Base-by-base conservation (phyloP, 805 yeast genomes). In the Lipomyces sp. region DNA sequence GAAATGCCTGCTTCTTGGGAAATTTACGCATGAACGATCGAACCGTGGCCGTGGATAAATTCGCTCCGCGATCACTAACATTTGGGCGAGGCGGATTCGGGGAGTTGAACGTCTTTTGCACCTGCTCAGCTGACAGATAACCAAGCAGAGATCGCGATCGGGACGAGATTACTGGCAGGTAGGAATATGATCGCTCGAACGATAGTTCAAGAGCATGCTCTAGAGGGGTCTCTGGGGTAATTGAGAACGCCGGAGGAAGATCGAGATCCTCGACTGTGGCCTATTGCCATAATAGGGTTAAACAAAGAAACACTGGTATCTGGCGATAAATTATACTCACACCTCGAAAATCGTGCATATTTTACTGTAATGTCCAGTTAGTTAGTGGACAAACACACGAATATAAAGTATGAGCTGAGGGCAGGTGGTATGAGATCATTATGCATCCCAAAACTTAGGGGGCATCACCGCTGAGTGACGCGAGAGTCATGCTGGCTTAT, bases 241-340 rank as follows among this genome's bases (percentile, higher is more conserved):
- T 82, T 10, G 86, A 80, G 39, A 84, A 76, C 30, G 88, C 88
- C 0, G 88, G 89, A 53, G 83, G 82, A 59, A 85, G 80, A 73
- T 85, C 87, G 66, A 86, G 80, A 71, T 86, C 89, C 73, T 86
- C 88, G 5, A 86, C 81, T 1, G 86, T 84, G 11, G 88, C 24
- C 24, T 24, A 87, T 71, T 80, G 24, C 10, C 7, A 4, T 42
- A 15, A 42, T n/a, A 15, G 0, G 7, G 24, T 42, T 42, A 42
- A 24, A 15, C 8, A 7, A 8, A 3, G 24, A 24, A 24, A 24
- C 6, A 11, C 55, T 18, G 18, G 11, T 30, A 33, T 10, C 65
- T 58, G 8, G 6, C 10, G 13, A 11, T 13, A 5, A 29, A 10
- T 18, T 10, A 10, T 35, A 56, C 45, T 37, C 34, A 64, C 66